A percentile compares a stretch with the other conserved stretches of the same genome.
Evolutionary conservation across 2,329 filamentous ascomycete genomes (phyloP).

Genomic region (Mariannaea sp.): DNA sequence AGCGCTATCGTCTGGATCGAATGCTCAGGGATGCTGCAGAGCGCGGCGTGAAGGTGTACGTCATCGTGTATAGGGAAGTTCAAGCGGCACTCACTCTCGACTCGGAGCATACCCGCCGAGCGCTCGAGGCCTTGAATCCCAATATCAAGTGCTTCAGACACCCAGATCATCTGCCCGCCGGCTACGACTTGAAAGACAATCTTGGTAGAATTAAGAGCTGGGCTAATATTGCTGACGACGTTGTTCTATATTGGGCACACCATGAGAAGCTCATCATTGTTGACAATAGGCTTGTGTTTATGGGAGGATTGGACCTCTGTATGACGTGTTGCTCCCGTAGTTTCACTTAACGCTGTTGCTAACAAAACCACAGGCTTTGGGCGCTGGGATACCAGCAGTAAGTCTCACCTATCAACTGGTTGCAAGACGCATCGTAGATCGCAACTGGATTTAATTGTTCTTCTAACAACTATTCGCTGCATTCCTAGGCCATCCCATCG

Average conservation of each 20-base stretch:
- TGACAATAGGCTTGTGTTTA: slow-evolving; percentile 80
- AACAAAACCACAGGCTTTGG: slow-evolving; percentile 65
- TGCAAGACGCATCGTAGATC: neutral
- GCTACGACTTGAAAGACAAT: slow-evolving; percentile 68
- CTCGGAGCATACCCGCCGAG: slow-evolving; percentile 76
- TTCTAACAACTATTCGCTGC: neutral
- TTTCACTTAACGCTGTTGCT: slow-evolving; percentile 21
- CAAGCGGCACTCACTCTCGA: slow-evolving; percentile 73
- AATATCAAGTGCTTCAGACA: slow-evolving; percentile 91
- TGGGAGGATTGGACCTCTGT: slow-evolving; percentile 89
- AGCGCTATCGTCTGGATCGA: slow-evolving; percentile 81
- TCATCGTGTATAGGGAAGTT: slow-evolving; percentile 94
- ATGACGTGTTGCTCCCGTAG: slow-evolving; percentile 31
- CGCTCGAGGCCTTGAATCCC: slow-evolving; percentile 74
- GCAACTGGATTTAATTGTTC: no score
- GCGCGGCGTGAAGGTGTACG: slow-evolving; percentile 80
- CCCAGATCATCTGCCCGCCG: slow-evolving; percentile 82
- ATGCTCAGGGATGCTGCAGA: slow-evolving; percentile 83
- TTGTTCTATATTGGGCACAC: slow-evolving; percentile 90
- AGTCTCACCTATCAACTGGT: slow-evolving; percentile 23
- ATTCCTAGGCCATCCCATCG: slow-evolving; percentile 68
- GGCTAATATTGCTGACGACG: slow-evolving; percentile 63
- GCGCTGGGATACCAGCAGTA: slow-evolving; percentile 82
- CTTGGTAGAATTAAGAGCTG: slow-evolving; percentile 61
- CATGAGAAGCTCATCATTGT: slow-evolving; percentile 89